Evolutionary conservation across 192 early-diverging fungal species (phyloP), one percentile per base, ranked within the genome.

Genomic region (Backusella tarrabulga): DNA sequence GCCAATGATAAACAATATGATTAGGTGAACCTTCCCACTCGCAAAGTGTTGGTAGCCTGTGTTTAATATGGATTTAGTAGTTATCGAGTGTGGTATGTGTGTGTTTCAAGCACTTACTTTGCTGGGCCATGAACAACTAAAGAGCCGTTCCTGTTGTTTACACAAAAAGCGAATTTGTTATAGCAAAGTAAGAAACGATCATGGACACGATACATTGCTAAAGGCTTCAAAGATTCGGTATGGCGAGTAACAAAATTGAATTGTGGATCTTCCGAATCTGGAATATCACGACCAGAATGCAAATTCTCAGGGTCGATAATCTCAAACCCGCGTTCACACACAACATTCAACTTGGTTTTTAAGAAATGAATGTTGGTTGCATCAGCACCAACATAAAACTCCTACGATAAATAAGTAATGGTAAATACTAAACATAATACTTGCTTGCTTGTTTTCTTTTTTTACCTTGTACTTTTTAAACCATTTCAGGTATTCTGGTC

Each of bases 371-470:
- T 85, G 35, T 92, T 93, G 32, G 85, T 93, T 7, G 94, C 90
- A 85, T 98, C 96, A 21, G 93, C 89, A 38, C 95, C 95, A 84
- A 98, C 93, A 79, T 98, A 98, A 80, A 97, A 96, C 78, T 99
- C 95, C 92, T 96, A 83, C 26, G 12, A 29, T 1, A 67, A 26
- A 3, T 73, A 77, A 66, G 32, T 32, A 32, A 63, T 32, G 32
- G 32, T 32, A 32, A 32, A 32, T 32, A 32, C 32, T 32, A 32
- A 32, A 32, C 32, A 32, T 32, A 32, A 3, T 32, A 32, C 0
- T 32, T 32, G 32, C 32, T 32, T 32, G 32, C 32, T 32, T 32
- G 32, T 32, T 32, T 32, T 32, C 32, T 32, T 32, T 32, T 1
- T 32, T 26, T 73, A 77, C 79, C 76, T 75, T 82, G 46, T 82